Evolutionary conservation across 2,329 filamentous ascomycete species (phyloP).

Genomic region (Neonectria hederae): DNA sequence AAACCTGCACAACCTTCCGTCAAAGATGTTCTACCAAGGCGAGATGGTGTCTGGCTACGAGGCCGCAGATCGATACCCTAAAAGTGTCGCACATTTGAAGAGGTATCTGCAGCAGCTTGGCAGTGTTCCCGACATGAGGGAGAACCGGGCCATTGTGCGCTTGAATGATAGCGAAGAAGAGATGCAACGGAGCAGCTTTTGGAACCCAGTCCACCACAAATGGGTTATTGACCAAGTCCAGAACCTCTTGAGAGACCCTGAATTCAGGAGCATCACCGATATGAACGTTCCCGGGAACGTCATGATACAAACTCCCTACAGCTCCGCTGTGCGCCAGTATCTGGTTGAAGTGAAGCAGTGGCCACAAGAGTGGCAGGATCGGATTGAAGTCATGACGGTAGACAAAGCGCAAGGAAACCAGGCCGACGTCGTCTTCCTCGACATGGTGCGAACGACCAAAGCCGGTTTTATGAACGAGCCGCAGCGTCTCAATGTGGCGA

Average conservation of each 20-base stretch:
- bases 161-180: slow-evolving; percentile 42
- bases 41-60: slow-evolving; percentile 50
- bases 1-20: slow-evolving; percentile 53
- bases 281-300: slow-evolving; percentile 46
- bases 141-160: slow-evolving; percentile 52
- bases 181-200: slow-evolving; percentile 48
- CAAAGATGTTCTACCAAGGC: slow-evolving; percentile 52
- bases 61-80: slow-evolving; percentile 37
- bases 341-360: slow-evolving; percentile 40
- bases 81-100: slow-evolving; percentile 42
- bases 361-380: slow-evolving; percentile 39
- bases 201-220: slow-evolving; percentile 50
- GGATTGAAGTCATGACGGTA: slow-evolving; percentile 55
- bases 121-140: slow-evolving; percentile 26
- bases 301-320: slow-evolving; percentile 58
- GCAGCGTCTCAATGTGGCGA: slow-evolving; percentile 56
- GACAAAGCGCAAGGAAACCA: slow-evolving; percentile 59
- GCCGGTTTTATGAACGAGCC: slow-evolving; percentile 55
- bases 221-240: slow-evolving; percentile 50
- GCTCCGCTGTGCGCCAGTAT: slow-evolving; percentile 50
- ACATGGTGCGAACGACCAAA: slow-evolving; percentile 53
- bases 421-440: slow-evolving; percentile 58
- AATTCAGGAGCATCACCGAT: slow-evolving; percentile 46
- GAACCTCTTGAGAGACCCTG: slow-evolving; percentile 43
- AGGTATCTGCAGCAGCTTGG: slow-evolving; percentile 43